Evolutionary conservation across 75 land plant species (phyloP), one percentile per base, ranked within the genome.

Genomic region (Isoetes taiwanensis): DNA sequence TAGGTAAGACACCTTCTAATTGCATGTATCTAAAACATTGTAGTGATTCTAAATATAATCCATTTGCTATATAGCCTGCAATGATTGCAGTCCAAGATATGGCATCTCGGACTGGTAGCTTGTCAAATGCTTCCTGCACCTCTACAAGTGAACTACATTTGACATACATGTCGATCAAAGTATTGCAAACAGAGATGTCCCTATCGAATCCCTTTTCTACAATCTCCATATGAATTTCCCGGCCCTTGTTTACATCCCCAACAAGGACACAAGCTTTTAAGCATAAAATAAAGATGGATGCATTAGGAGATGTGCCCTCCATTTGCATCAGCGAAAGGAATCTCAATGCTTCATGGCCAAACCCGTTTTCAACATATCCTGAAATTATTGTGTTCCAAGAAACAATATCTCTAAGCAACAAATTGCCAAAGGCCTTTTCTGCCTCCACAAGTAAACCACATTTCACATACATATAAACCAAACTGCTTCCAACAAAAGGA

Each of bases 201-300:
- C 50, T 19, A n/a, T 46, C 19, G 8, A 46, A n/a, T 19, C 50
- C n/a, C n/a, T n/a, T n/a, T n/a, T n/a, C n/a, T n/a, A n/a, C n/a
- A n/a, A n/a, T 43, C 28, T 63, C 65, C 37, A 73, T 72, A 54
- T 83, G 83, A 41, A 74, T 50, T 1, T 16, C 34, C 39, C 68
- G 73, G 37, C 56, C 67, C 39, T 25, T 23, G 10, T 32, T 17
- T 10, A 52, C 6, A 0, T 62, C 59, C n/a, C 52, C 62, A 0
- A 16, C 12, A 33, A 34, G 30, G 8, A 63, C 58, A 2, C 35
- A 43, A 25, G 62, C 68, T 8, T 23, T 33, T 46, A 73, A 26
- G 12, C 56, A 40, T 25, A 54, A 66, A 25, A 19, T 28, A 2
- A 72, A 11, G 6, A 50, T 64, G 14, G 41, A 24, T 35, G 67